Conservation (phyloP, 163 green algal species). For the Volvox carteri region DNA sequence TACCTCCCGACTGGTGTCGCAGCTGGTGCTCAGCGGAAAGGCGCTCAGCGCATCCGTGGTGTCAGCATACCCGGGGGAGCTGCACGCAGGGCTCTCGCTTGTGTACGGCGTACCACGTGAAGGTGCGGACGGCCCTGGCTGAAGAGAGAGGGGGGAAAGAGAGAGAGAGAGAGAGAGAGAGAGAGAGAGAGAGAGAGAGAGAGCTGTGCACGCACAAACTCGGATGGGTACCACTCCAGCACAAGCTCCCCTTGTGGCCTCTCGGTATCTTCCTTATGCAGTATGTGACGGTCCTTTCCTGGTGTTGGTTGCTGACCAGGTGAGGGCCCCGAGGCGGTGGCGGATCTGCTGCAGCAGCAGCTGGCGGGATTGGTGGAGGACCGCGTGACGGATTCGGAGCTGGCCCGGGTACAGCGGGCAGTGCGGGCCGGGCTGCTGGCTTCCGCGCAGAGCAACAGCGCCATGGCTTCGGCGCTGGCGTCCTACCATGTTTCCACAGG, state of each 20-base stretch:
- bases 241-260: not conserved
- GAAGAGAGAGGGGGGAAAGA: no score
- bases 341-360: constrained; percentile 59
- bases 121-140: constrained; percentile 34
- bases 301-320: no score
- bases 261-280: not conserved
- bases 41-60: constrained; percentile 63
- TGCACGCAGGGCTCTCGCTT: constrained; percentile 70
- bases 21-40: constrained; percentile 70
- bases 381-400: constrained; percentile 68
- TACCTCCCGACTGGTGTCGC: constrained; percentile 71
- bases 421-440: constrained; percentile 70
- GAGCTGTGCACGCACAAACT: no score
- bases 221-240: no score
- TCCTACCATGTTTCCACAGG: constrained; percentile 74
- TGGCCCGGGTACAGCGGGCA: constrained; percentile 78
- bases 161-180: no score
- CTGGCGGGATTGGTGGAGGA: constrained; percentile 60
- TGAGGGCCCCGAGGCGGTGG: constrained; percentile 59
- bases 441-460: constrained; percentile 70
- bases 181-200: no score
- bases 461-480: constrained; percentile 73
- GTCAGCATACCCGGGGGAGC: constrained; percentile 74
- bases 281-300: no score
- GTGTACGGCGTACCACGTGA: constrained; percentile 60